Conservation (phyloP, 2,329 filamentous ascomycete genomes). For the Stemphylium vesicarium region DNA sequence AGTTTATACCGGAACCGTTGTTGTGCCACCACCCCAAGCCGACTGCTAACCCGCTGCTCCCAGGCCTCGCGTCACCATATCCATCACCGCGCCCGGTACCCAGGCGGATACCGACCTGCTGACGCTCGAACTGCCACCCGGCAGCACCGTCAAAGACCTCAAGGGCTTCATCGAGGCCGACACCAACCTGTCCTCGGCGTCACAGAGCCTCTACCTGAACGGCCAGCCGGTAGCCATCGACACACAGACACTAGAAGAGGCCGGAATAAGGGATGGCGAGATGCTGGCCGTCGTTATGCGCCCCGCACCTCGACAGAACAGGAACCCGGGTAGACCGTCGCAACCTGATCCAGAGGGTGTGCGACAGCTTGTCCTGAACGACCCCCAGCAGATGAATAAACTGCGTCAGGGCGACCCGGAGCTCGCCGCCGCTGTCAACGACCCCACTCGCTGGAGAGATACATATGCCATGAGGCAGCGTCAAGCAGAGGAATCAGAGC, state of each 20-base stretch:
- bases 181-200: constrained; percentile 71
- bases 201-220: constrained; percentile 90
- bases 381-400: constrained; percentile 74
- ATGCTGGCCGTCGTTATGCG: constrained; percentile 86
- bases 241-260: constrained; percentile 78
- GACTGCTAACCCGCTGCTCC: constrained; percentile 37
- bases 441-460: constrained; percentile 77
- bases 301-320: constrained; percentile 23
- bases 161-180: constrained; percentile 90
- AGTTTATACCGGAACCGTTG: constrained; percentile 39
- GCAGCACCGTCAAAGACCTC: constrained; percentile 82
- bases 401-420: constrained; percentile 76
- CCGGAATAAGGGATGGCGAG: constrained; percentile 84
- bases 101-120: constrained; percentile 74
- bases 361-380: constrained; percentile 80
- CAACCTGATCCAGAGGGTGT: constrained; percentile 74
- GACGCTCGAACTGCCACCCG: constrained; percentile 79
- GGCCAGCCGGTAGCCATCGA: constrained; percentile 80
- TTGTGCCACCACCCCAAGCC: constrained; percentile 42
- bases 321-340: constrained; percentile 17
- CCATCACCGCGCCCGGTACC: constrained; percentile 76
- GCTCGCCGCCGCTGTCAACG: constrained; percentile 76
- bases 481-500: constrained; percentile 73
- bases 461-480: constrained; percentile 72
- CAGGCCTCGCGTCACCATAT: constrained; percentile 85